These are phyloP conservation scores for Aspergillus heteromorphus DNA, from an alignment of 495 filamentous ascomycete species.

Conservation along the genomic window DNA sequence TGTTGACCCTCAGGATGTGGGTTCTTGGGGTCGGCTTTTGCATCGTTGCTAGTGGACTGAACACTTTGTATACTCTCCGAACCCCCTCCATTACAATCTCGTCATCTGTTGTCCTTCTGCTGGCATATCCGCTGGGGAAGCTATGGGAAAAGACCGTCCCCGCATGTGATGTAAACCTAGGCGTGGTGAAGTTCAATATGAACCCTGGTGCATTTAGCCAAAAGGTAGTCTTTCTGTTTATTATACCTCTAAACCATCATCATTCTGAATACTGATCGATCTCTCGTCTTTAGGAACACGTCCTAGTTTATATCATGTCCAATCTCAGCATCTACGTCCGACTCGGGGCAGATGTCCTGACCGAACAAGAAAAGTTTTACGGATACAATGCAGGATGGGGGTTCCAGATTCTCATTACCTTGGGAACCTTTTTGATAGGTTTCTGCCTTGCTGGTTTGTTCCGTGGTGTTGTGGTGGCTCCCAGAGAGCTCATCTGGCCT, in stretches of 20 bases:
- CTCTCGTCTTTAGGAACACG: constrained; percentile 48
- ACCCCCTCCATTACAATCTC: constrained; percentile 48
- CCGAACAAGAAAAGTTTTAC: constrained; percentile 58
- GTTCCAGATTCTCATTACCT: constrained; percentile 39
- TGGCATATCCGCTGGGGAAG: constrained; percentile 60
- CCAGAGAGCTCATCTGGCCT: constrained; percentile 82
- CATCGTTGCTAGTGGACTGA: constrained; percentile 54
- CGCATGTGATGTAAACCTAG: constrained; percentile 39
- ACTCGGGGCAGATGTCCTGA: constrained; percentile 58
- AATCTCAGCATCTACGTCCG: constrained; percentile 45
- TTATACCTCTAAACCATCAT: background rate
- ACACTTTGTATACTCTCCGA: constrained; percentile 60
- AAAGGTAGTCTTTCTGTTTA: constrained; percentile 14
- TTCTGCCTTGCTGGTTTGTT: constrained; percentile 50
- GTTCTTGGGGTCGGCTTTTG: constrained; percentile 55
- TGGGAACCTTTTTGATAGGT: constrained; percentile 45
- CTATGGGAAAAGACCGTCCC: constrained; percentile 47
- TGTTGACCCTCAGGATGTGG: constrained; percentile 62
- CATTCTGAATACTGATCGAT: background rate
- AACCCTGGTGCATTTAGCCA: constrained; percentile 66
- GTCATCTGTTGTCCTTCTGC: constrained; percentile 54
- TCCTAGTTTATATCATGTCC: constrained; percentile 61
- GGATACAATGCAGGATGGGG: constrained; percentile 55
- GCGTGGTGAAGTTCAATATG: constrained; percentile 45
- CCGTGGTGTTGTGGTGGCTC: constrained; percentile 70